Evolutionary conservation across 495 filamentous ascomycete genomes (phyloP), one percentile per base, ranked within the genome.

Genomic region (Penicillium tannophilum): DNA sequence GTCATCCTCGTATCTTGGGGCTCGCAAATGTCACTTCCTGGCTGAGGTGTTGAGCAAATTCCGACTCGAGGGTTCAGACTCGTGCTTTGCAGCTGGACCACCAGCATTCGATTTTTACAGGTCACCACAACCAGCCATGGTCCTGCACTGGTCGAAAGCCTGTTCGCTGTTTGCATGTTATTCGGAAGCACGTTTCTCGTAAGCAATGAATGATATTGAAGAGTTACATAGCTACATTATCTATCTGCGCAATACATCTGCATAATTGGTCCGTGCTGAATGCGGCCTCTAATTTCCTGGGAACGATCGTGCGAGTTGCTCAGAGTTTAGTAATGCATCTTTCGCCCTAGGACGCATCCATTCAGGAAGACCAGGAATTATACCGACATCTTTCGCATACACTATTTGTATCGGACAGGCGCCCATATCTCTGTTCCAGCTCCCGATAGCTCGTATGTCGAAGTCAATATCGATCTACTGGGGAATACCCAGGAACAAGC

Each of bases 1-100:
- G 44, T 74, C 73, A 11, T 61, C 66, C 2, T 61, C 64, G 36
- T 72, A 64, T 58, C 73, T 74, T 30, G 66, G 71, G 16, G 53
- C 48, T 8, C 68, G 69, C 36, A 62, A 69, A 58, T 63, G 52
- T 41, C 48, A 57, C 0, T 76, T 74, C 63, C 63, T 79, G 6
- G 53, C 65, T 19, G 55, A 57, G 2, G 62, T 64, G 12, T 43
- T 48, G 17, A 48, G 44, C 12, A 26, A 59, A 11, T 7, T 20
- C 36, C 4, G 55, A 42, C 7, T 36, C 41, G 4, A 8, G 24
- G 36, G 44, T 35, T 24, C 17, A 33, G 42, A 35, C 8, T 10
- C 30, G 26, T 47, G 26, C 4, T 19, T 16, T 8, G 17, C 28
- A 12, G 16, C 43, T 56, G 20, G 24, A 4, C 26, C 41, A 46